Conservation (phyloP, 1,284 basidiomycete genomes). For the Inonotus obliquus region DNA sequence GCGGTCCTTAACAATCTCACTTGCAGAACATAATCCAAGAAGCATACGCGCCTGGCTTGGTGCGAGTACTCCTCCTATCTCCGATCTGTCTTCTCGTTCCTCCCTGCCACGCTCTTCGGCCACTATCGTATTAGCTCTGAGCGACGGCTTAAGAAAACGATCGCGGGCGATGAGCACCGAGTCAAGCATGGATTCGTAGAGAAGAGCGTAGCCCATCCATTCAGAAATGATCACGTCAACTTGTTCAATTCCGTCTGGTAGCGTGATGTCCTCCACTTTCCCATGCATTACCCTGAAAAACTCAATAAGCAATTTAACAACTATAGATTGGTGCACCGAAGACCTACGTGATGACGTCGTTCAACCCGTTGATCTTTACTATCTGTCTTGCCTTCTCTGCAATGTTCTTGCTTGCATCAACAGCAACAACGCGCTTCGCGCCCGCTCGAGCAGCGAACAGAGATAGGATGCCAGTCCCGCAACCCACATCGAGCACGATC, state of each 20-base stretch:
- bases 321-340: background rate
- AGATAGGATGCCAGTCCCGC: constrained; percentile 90
- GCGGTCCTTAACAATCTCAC: constrained; percentile 73
- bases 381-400: constrained; percentile 81
- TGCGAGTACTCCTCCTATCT: constrained; percentile 73
- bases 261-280: constrained; percentile 81
- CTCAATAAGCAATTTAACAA: background rate
- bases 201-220: constrained; percentile 95
- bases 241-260: constrained; percentile 64
- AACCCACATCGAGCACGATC: constrained; percentile 92
- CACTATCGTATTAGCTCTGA: background rate
- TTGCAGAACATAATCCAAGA: constrained; percentile 75
- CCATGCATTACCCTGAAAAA: constrained; percentile 68
- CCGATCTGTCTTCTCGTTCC: background rate
- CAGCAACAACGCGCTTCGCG: constrained; percentile 89
- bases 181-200: constrained; percentile 98
- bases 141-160: constrained; percentile 64
- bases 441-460: constrained; percentile 91
- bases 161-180: constrained; percentile 88
- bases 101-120: constrained; percentile 7
- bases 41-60: constrained; percentile 89
- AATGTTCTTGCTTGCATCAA: constrained; percentile 85
- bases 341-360: constrained; percentile 68
- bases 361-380: constrained; percentile 75
- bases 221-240: constrained; percentile 96